These are phyloP conservation scores for Cercophora samala DNA, from an alignment of 495 filamentous ascomycete species.

Conservation along the genomic window DNA sequence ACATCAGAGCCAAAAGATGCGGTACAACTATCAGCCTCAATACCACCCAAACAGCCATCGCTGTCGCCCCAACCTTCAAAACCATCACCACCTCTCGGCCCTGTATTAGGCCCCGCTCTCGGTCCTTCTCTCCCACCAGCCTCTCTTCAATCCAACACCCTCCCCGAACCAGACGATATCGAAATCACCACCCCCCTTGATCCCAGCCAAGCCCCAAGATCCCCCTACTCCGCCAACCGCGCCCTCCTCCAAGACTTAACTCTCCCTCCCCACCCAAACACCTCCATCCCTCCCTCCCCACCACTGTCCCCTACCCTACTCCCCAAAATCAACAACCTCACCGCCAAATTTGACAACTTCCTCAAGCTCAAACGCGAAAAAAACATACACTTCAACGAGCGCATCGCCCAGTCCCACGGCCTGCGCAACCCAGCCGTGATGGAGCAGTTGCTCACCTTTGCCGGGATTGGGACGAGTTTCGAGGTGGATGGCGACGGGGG, in stretches of 20 bases:
- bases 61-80: neutral
- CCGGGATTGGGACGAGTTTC: conserved; percentile 55
- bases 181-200: conserved; percentile 29
- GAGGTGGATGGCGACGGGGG: neutral
- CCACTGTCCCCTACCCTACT: conserved; percentile 62
- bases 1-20: neutral
- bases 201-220: conserved; percentile 46
- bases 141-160: conserved; percentile 1
- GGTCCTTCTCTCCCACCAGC: conserved; percentile 23
- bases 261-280: conserved; percentile 72
- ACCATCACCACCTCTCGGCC: conserved; percentile 24
- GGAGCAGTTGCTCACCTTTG: conserved; percentile 76
- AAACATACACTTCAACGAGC: conserved; percentile 87
- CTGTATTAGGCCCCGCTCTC: conserved; percentile 36
- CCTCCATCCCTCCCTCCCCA: conserved; percentile 81
- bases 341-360: conserved; percentile 78
- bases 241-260: conserved; percentile 74
- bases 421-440: conserved; percentile 78
- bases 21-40: neutral
- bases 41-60: neutral
- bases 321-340: conserved; percentile 47
- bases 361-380: conserved; percentile 73
- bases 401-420: conserved; percentile 64
- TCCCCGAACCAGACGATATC: conserved; percentile 13
- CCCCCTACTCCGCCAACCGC: conserved; percentile 67